phyloP scores from a whole-genome alignment of 2,329 filamentous ascomycete genomes.

The Peltaster fructicola region DNA sequence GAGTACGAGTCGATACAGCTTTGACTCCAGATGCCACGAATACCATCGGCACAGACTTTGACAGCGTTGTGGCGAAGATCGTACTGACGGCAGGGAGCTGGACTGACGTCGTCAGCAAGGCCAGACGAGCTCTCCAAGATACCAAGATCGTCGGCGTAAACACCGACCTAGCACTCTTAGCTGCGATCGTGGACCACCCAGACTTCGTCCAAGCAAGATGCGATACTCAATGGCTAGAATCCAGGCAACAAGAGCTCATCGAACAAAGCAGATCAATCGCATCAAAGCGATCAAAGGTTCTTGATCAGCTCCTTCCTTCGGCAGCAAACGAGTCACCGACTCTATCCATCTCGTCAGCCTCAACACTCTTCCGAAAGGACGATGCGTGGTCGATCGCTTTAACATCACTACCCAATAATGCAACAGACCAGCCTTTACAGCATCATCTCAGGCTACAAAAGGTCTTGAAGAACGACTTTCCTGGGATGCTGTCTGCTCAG shows the following conservation, averaged over 20 bases:
- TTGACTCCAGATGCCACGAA: constrained; percentile 25
- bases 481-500: constrained; percentile 35
- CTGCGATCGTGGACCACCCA: constrained; percentile 33
- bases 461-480: constrained; percentile 43
- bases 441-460: constrained; percentile 38
- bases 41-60: constrained; percentile 37
- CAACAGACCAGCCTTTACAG: constrained; percentile 6
- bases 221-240: constrained; percentile 42
- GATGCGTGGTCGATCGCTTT: constrained; percentile 40
- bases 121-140: constrained; percentile 37
- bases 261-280: constrained; percentile 6
- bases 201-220: constrained; percentile 32
- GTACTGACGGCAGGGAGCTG: constrained; percentile 38
- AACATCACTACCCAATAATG: too few relatives aligned
- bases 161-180: constrained; percentile 39
- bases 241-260: constrained; percentile 26
- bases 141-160: constrained; percentile 38
- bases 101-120: constrained; percentile 35
- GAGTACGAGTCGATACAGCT: constrained; percentile 39
- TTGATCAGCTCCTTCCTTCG: constrained; percentile 6
- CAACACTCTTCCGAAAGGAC: constrained; percentile 36
- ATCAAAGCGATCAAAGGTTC: constrained; percentile 6
- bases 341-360: constrained; percentile 24
- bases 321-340: too few relatives aligned
- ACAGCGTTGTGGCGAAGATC: constrained; percentile 42